These are phyloP conservation scores for Testicularia cyperi DNA, from an alignment of 1,284 basidiomycete genomes.

Conservation along the genomic window DNA sequence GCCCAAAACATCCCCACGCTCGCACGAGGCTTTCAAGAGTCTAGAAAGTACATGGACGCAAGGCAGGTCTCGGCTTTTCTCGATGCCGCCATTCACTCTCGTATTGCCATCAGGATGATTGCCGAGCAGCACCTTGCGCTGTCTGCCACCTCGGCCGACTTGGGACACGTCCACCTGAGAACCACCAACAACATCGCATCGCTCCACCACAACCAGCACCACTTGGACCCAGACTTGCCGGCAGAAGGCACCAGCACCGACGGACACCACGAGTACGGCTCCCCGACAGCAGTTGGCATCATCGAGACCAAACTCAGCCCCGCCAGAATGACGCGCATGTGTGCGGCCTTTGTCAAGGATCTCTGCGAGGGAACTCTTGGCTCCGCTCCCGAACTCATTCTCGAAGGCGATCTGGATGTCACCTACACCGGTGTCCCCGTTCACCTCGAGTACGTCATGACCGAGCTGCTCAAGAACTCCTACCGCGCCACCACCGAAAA, in stretches of 20 bases:
- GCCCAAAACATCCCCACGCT: slow-evolving; percentile 84
- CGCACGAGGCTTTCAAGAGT: slow-evolving; percentile 88
- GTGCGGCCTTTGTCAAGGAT: slow-evolving; percentile 74
- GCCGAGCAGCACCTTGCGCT: slow-evolving; percentile 89
- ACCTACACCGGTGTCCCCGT: slow-evolving; percentile 75
- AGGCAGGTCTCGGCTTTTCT: slow-evolving; percentile 75
- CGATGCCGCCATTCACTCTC: slow-evolving; percentile 79
- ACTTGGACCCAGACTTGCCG: slow-evolving; percentile 29
- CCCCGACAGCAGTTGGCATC: slow-evolving; percentile 51
- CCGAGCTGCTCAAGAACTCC: slow-evolving; percentile 71
- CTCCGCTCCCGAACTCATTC: slow-evolving; percentile 64
- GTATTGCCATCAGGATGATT: slow-evolving; percentile 83
- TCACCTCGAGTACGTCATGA: slow-evolving; percentile 81
- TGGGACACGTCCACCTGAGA: slow-evolving; percentile 1
- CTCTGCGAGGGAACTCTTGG: slow-evolving; percentile 85
- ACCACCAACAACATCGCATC: slow-evolving; percentile 5
- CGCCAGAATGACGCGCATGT: slow-evolving; percentile 58
- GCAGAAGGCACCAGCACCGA: slow-evolving; percentile 11
- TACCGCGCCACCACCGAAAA: slow-evolving; percentile 73
- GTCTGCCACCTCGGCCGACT: slow-evolving; percentile 22
- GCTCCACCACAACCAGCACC: slow-evolving; percentile 7
- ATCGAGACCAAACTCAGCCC: slow-evolving; percentile 47
- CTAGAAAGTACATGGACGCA: slow-evolving; percentile 76
- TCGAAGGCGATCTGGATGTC: slow-evolving; percentile 38
- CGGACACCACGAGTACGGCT: slow-evolving; percentile 27